Percentiles rank a stretch among this genome's conserved stretches.
Evolutionary conservation across 129 eudicot species (phyloP).

Genomic region (Erigeron canadensis): DNA sequence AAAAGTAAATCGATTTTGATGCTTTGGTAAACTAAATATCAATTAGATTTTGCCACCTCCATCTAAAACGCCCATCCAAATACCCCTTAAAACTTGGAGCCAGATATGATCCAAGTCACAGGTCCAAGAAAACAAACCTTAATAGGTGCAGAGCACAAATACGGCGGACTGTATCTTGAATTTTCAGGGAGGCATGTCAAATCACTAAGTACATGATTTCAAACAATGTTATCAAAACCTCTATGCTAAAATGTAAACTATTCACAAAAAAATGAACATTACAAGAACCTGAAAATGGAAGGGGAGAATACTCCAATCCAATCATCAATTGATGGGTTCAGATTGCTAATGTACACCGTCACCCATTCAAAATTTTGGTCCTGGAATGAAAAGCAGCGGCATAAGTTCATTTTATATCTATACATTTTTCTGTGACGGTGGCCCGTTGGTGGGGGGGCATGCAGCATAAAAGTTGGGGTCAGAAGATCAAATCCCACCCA

Average conservation of each 20-base stretch:
- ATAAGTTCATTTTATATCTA: constrained; percentile 15
- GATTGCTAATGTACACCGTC: constrained; percentile 44
- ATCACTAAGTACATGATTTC: constrained; percentile 45
- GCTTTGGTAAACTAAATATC: neutral
- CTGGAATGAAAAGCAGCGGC: constrained; percentile 26
- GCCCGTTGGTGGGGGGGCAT: no score
- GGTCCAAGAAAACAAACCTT: constrained; percentile 53
- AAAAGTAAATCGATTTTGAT: neutral
- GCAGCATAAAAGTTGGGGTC: no score
- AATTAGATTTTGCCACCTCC: neutral
- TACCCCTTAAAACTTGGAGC: neutral
- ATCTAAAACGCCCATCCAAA: neutral
- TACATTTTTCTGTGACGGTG: neutral
- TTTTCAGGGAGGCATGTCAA: constrained; percentile 67
- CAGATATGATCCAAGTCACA: neutral
- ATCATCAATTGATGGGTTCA: constrained; percentile 70
- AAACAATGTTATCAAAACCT: neutral
- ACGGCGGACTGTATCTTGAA: constrained; percentile 61
- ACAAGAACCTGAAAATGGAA: constrained; percentile 75
- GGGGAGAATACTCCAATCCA: constrained; percentile 99
- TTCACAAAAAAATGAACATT: neutral
- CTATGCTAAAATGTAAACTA: no score
- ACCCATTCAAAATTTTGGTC: constrained; percentile 69
- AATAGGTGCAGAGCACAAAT: constrained; percentile 80
- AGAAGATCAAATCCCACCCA: no score